Evolutionary conservation across 108 stramenopile species (phyloP), one percentile per base, ranked within the genome.

Genomic region (Mediolabrus comicus): DNA sequence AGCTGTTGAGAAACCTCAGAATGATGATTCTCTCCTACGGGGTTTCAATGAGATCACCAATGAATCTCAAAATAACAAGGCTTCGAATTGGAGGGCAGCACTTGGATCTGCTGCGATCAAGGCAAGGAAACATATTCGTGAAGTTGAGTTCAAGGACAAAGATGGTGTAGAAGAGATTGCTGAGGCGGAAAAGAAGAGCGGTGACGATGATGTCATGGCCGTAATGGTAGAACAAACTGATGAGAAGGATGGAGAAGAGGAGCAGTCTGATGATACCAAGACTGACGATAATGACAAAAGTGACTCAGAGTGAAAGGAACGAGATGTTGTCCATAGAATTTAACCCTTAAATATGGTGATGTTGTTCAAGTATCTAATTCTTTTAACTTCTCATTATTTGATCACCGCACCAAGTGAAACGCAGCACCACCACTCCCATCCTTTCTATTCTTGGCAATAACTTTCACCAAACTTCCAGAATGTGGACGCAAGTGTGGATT

Each of bases 401-500:
- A 16, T 80, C 62, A 81, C 24, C 88, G 69, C 10, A 82, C 86
- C 61, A 89, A 68, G 52, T 69, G 75, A 59, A 89, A 89, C 4
- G 71, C 76, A 41, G 88, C 86, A 24, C 81, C 88, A 29, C 81
- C 81, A 52, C 59, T 74, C 2, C 77, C 77, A 62, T 78, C 77
- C 60, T 34, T 71, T 28, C 65, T 78, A 29, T 82, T 78, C 38
- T 82, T 69, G 2, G 84, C 77, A 73, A 69, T 73, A 12, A 93
- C 92, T 69, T 93, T 93, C n/a, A 93, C 79, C 59, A 93, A 80
- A 62, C 82, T 82, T 6, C 92, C 92, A 32, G 88, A 89, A 64
- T 93, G 87, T 6, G 92, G 92, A 46, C 92, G 75, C 30, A 93
- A 71, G 11, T 55, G 49, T 3, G 89, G 86, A 29, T 77, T 71